These are phyloP conservation scores for Ophiostoma novo-ulmi DNA, from an alignment of 2,329 filamentous ascomycete genomes.

Conservation along the genomic window DNA sequence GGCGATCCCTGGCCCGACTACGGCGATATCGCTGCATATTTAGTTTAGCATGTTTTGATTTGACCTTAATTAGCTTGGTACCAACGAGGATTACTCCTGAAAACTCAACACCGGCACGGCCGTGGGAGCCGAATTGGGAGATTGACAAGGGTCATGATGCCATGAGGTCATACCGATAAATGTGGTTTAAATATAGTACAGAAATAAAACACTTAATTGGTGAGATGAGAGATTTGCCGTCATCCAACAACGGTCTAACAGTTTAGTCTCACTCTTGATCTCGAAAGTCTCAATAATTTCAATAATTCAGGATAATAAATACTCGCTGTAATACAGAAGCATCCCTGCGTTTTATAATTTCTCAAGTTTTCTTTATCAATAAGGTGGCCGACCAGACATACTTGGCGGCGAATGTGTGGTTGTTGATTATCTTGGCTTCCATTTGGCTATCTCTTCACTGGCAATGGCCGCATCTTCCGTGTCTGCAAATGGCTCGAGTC, in stretches of 20 bases:
- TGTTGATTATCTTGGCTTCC: background rate
- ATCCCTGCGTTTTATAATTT: too few relatives aligned
- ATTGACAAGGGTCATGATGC: background rate
- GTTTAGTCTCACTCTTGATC: too few relatives aligned
- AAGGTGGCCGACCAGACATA: too few relatives aligned
- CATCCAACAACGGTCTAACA: background rate
- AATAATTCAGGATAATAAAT: too few relatives aligned
- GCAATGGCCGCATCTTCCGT: too few relatives aligned
- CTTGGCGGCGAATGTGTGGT: background rate
- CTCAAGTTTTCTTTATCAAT: too few relatives aligned
- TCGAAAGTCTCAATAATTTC: too few relatives aligned
- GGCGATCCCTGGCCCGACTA: background rate
- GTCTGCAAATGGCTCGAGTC: too few relatives aligned
- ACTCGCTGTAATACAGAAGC: too few relatives aligned
- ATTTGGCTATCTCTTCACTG: background rate
- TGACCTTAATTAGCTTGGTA: too few relatives aligned
- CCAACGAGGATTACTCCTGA: background rate
- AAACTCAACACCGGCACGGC: background rate
- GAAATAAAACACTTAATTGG: background rate
- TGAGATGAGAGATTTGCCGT: background rate
- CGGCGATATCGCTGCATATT: constrained; percentile 8
- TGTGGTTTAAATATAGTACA: background rate
- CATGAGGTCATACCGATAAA: background rate
- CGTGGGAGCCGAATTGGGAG: background rate
- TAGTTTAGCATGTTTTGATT: background rate